phyloP scores from a whole-genome alignment of 495 filamentous ascomycete genomes.

The Talaromyces ruber region DNA sequence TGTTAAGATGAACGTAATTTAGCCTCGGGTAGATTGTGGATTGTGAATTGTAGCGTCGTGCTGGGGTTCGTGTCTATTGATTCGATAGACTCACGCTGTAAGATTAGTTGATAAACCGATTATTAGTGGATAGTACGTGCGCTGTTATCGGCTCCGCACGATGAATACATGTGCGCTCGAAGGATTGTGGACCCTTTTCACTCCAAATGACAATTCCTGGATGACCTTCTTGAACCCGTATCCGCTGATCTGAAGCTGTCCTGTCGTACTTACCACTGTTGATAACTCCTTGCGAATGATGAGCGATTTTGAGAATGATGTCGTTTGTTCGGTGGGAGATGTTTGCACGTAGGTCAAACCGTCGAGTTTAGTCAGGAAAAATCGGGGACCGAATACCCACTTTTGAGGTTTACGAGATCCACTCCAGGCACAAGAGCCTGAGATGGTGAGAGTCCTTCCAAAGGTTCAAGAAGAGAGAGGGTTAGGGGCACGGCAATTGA shows the following conservation, averaged over 20 bases:
- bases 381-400: not conserved
- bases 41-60: not conserved
- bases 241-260: not conserved
- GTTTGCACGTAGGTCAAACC: not conserved
- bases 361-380: not conserved
- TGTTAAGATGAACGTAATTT: not conserved
- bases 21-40: not conserved
- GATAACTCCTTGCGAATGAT: not conserved
- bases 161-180: not conserved
- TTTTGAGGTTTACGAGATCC: not conserved
- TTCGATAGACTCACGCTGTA: not conserved
- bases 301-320: not conserved
- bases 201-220: not conserved
- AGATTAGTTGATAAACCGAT: not conserved
- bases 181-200: not conserved
- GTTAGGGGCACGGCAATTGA: not conserved
- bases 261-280: not conserved
- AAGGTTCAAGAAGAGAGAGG: not conserved
- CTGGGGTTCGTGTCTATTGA: not conserved
- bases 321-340: not conserved
- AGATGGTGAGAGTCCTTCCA: not conserved
- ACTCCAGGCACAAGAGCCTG: not conserved
- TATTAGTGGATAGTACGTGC: not conserved
- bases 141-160: not conserved
- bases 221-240: not conserved